Base-by-base conservation (phyloP, 2,329 filamentous ascomycete species). In the Cordyceps javanica region DNA sequence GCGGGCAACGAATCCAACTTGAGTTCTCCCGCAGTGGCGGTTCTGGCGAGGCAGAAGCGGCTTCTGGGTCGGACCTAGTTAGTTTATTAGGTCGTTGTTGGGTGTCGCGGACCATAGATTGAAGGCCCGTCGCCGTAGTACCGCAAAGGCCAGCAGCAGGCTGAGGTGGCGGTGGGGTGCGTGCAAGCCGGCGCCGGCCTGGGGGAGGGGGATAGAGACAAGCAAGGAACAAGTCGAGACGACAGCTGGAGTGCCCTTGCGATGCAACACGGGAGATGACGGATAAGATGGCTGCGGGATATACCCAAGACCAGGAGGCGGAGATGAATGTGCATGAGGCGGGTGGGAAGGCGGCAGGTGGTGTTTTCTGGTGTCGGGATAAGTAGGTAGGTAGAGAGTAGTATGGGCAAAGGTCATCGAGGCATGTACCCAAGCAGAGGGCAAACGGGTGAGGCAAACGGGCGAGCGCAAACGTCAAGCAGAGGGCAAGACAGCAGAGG, bases 121-220 rank as follows among this genome's bases (percentile, higher is more conserved):
- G 49, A 57, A 38, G 13, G 23, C 38, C n/a, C n/a, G n/a, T n/a
- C n/a, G n/a, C n/a, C 41, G 36, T 45, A 51, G 55, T 34, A 57
- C 45, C 28, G 38, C 28, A 55, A 42, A 55, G 52, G 41, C 41
- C 52, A 55, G 52, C 30, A 55, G 28, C 21, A 42, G 54, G 44
- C 54, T 57, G 44, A 57, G 54, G 54, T 57, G 54, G 54, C 54
- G 54, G 54, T 34, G 54, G 54, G 54, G 44, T 23, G 36, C 26
- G 19, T 19, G 4, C 30, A 39, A 11, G 34, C 42, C 42, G 42
- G 42, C 53, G 53, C 42, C 32, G 53, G 38, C 39, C 36, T 38
- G 51, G 51, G 51, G 50, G 38, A 23, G 25, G 50, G 23, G 3
- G 9, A 21, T 23, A 48, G 16, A 16, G 14, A 38, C 21, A 14